Base-by-base conservation (phyloP, 352 stramenopile species). In the Pythium aquatile region DNA sequence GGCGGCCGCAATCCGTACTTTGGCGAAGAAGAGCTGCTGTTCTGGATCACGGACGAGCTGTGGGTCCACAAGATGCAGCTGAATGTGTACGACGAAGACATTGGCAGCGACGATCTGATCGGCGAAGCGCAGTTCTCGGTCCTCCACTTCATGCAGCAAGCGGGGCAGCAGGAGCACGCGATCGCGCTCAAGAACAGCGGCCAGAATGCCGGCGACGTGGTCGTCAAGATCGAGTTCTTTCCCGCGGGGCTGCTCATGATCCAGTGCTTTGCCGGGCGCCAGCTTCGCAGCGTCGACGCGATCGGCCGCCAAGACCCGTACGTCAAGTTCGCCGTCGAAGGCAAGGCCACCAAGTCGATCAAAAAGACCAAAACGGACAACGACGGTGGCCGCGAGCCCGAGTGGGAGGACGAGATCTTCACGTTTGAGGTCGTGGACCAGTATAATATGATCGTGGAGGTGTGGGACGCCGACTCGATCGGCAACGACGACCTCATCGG, bases 381-480 rank as follows among this genome's bases (percentile, higher is more conserved):
- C 17, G 89, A 97, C 65, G 85, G 85, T 37, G 87, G 90, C 1
- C 77, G 75, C 13, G 86, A 93, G 24, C 90, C 87, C 17, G 70
- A 92, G 65, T 98, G 93, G 93, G 79, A 82, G 20, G 74, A 93
- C 56, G 77, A 97, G 57, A 40, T 63, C 11, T 88, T 97, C 49
- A 49, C 39, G n/a, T 93, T 98, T 59, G 79, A 97, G 37, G 74
- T 98, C 48, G 95, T 98, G 4, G 94, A 98, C 63, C 91, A 98
- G 66, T 97, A 93, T 70, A 92, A 87, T 54, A 76, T 98, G 56
- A 60, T 82, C 28, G 74, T 98, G 26, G 89, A 98, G 58, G 79
- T 91, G 59, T 97, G 87, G 80, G 93, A 98, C 58, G 87, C 97
- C 58, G 92, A 98, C 68, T 79, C 80, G n/a, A 72, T 98, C 37